A percentile compares a stretch with the other conserved stretches of the same genome.
These are phyloP conservation scores for Coemansia guatemalensis DNA, from an alignment of 192 early-diverging fungal genomes.

Conservation along the genomic window DNA sequence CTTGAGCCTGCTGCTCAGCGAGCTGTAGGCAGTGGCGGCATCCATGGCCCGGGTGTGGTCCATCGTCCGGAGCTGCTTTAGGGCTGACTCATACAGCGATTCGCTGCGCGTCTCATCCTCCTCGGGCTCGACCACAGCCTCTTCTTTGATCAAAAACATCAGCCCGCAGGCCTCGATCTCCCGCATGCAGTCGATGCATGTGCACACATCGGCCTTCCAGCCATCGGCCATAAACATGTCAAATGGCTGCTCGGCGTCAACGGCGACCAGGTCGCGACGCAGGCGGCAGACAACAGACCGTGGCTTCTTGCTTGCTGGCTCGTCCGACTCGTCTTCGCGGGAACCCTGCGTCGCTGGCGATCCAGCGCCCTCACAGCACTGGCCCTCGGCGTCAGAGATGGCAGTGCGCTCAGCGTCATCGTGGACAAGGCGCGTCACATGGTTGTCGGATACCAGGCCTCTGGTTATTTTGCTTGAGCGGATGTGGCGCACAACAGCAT, in stretches of 20 bases:
- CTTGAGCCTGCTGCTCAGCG: slow-evolving; percentile 66
- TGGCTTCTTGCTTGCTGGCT: slow-evolving; percentile 19
- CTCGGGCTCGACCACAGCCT: slow-evolving; percentile 73
- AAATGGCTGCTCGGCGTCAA: slow-evolving; percentile 47
- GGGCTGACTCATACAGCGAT: slow-evolving; percentile 75
- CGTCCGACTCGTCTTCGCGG: not conserved
- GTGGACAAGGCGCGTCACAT: slow-evolving; percentile 9
- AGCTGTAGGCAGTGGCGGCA: slow-evolving; percentile 72
- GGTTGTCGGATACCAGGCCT: slow-evolving; percentile 22
- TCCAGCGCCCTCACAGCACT: not conserved
- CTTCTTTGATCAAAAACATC: slow-evolving; percentile 59
- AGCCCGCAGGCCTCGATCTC: slow-evolving; percentile 53
- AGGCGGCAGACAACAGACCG: slow-evolving; percentile 20
- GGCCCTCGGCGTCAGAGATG: not conserved
- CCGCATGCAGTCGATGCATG: slow-evolving; percentile 61
- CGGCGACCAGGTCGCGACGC: slow-evolving; percentile 23
- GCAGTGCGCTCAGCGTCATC: too few species aligned
- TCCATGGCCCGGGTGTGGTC: slow-evolving; percentile 75
- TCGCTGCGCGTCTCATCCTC: slow-evolving; percentile 68
- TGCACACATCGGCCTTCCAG: slow-evolving; percentile 75
- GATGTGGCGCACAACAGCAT: slow-evolving; percentile 35
- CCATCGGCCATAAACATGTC: slow-evolving; percentile 71
- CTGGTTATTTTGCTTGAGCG: slow-evolving; percentile 13
- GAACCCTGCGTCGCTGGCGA: not conserved
- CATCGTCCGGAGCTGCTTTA: slow-evolving; percentile 71